Conservation (phyloP, 2,329 filamentous ascomycete species). For the Verticillium isaacii region DNA sequence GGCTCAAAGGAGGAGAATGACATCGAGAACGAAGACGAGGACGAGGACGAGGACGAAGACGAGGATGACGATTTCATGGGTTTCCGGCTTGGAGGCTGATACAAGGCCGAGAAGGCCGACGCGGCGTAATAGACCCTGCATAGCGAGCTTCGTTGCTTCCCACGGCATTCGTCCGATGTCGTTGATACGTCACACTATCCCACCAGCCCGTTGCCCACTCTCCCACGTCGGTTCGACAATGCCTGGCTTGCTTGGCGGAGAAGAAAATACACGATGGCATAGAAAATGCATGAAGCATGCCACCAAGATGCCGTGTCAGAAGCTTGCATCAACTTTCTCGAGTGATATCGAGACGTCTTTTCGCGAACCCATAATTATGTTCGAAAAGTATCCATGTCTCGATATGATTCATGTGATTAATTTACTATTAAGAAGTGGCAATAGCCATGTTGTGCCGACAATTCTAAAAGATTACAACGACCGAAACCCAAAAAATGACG, state of each 20-base stretch:
- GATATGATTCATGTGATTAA: background rate
- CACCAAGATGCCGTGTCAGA: too few species aligned
- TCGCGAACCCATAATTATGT: too few species aligned
- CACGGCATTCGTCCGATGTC: too few species aligned
- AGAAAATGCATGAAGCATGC: too few species aligned
- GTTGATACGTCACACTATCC: too few species aligned
- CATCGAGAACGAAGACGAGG: slow-evolving; percentile 34
- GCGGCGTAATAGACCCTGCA: background rate
- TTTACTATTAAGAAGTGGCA: background rate
- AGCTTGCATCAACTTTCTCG: too few species aligned
- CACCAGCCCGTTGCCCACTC: too few species aligned
- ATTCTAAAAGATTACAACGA: background rate
- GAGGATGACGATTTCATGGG: slow-evolving; percentile 55
- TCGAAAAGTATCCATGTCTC: too few species aligned
- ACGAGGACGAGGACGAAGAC: slow-evolving; percentile 34
- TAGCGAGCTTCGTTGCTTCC: background rate
- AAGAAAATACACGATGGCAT: too few species aligned
- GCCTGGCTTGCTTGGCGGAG: too few species aligned
- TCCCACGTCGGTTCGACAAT: too few species aligned
- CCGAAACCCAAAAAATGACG: background rate
- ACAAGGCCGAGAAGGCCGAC: background rate
- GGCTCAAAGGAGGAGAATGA: slow-evolving; percentile 24
- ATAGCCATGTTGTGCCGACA: background rate
- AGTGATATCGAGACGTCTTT: too few species aligned
- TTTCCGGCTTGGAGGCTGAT: slow-evolving; percentile 35